phyloP scores from a whole-genome alignment of 2,329 filamentous ascomycete genomes.

The Fusarium drepaniforme region DNA sequence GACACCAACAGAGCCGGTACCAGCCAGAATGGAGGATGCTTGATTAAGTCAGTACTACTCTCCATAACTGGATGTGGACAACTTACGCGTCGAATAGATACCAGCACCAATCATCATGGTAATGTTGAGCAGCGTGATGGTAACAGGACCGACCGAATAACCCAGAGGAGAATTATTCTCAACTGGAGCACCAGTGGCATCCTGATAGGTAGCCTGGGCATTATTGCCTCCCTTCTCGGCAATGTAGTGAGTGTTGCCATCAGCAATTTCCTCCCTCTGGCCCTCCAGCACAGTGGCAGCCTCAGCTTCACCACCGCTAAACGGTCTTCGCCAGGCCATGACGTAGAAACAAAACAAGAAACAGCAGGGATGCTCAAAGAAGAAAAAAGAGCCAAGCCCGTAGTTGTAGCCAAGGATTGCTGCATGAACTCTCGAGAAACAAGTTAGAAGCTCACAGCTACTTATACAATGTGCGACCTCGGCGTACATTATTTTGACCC shows the following conservation, averaged over 20 bases:
- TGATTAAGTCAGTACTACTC: neutral
- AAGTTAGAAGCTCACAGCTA: neutral
- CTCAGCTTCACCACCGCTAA: neutral
- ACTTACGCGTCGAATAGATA: constrained; percentile 72
- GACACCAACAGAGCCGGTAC: constrained; percentile 72
- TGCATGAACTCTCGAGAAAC: neutral
- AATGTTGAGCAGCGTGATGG: constrained; percentile 70
- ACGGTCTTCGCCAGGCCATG: constrained; percentile 2
- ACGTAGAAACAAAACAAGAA: neutral
- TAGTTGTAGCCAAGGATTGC: neutral
- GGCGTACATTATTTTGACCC: neutral
- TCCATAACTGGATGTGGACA: no score
- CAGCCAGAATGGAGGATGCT: constrained; percentile 67
- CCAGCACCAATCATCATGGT: constrained; percentile 73
- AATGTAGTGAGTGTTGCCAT: constrained; percentile 25
- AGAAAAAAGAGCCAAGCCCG: neutral
- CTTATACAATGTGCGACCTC: constrained; percentile 2
- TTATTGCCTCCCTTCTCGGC: constrained; percentile 58
- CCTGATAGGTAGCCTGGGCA: constrained; percentile 65
- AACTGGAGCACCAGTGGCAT: constrained; percentile 71
- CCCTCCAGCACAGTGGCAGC: neutral
- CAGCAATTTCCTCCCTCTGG: neutral
- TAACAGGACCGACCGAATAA: constrained; percentile 66
- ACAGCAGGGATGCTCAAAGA: neutral
- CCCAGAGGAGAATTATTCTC: constrained; percentile 69